These are phyloP conservation scores for Cyclocybe cylindracea DNA, from an alignment of 768 basidiomycete species.

Conservation along the genomic window DNA sequence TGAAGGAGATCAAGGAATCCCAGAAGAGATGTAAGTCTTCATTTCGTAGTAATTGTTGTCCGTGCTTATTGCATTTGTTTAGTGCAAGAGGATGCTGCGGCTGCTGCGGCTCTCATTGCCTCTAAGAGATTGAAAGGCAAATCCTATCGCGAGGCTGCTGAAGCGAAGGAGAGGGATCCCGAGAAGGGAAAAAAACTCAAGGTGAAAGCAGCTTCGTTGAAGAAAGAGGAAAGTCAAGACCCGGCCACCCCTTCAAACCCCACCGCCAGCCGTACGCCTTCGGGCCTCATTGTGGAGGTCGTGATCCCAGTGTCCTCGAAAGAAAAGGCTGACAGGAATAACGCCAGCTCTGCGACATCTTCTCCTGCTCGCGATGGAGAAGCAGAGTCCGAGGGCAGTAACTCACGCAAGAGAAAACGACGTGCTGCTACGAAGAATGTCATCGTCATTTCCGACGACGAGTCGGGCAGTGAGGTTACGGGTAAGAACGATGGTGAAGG, in stretches of 20 bases:
- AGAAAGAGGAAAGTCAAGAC: background rate
- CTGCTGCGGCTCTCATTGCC: conserved; percentile 41
- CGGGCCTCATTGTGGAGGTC: conserved; percentile 57
- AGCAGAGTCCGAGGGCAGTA: conserved; percentile 40
- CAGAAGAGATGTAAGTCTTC: conserved; percentile 55
- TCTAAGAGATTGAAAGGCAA: conserved; percentile 79
- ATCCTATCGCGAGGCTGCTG: conserved; percentile 64
- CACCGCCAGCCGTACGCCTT: conserved; percentile 24
- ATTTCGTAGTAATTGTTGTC: background rate
- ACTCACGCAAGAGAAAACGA: conserved; percentile 35
- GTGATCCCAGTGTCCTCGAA: conserved; percentile 43
- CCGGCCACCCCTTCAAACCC: conserved; percentile 2
- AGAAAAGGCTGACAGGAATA: conserved; percentile 16
- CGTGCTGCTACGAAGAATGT: conserved; percentile 40
- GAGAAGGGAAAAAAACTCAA: conserved; percentile 15
- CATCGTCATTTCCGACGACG: conserved; percentile 57
- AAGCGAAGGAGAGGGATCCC: conserved; percentile 31
- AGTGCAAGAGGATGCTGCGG: conserved; percentile 51
- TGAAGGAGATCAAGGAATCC: conserved; percentile 63
- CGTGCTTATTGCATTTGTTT: background rate
- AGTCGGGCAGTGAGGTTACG: conserved; percentile 31
- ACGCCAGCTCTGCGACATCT: conserved; percentile 24
- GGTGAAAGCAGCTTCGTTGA: background rate
- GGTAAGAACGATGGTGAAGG: conserved; percentile 17
- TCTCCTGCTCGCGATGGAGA: conserved; percentile 33